phyloP scores from a whole-genome alignment of 2,329 filamentous ascomycete genomes.

The Penicillium vulpinum region DNA sequence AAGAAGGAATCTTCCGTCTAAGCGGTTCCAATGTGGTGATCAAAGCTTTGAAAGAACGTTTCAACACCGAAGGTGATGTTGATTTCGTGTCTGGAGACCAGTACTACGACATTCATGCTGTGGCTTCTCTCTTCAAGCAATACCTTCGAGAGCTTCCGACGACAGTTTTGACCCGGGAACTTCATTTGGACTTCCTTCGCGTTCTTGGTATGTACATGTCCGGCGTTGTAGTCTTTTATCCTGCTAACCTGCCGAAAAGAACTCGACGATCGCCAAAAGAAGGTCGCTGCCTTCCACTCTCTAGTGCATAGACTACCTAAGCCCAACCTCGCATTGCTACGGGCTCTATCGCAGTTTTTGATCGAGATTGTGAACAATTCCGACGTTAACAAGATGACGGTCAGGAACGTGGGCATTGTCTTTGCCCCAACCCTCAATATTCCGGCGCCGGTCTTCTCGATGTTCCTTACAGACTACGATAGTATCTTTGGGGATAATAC shows the following conservation, averaged over 20 bases:
- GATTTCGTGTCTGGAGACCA: constrained; percentile 75
- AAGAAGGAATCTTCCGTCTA: constrained; percentile 95
- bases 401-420: constrained; percentile 95
- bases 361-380: constrained; percentile 90
- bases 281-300: constrained; percentile 71
- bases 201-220: constrained; percentile 59
- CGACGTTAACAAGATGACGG: constrained; percentile 94
- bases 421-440: constrained; percentile 98
- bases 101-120: constrained; percentile 93
- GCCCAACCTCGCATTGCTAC: constrained; percentile 77
- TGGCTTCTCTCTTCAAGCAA: constrained; percentile 89
- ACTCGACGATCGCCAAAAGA: constrained; percentile 70
- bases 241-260: constrained; percentile 50
- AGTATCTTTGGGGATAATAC: constrained; percentile 75
- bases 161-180: constrained; percentile 85
- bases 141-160: constrained; percentile 90
- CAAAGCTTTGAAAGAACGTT: constrained; percentile 84
- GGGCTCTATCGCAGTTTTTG: constrained; percentile 82
- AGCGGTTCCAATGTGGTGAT: constrained; percentile 97
- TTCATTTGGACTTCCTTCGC: constrained; percentile 84
- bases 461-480: constrained; percentile 88
- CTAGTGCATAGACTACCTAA: constrained; percentile 78
- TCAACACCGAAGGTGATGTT: constrained; percentile 90
- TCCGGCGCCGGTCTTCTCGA: constrained; percentile 87
- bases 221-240: background rate